A percentile compares a stretch with the other conserved stretches of the same genome.
phyloP scores from a whole-genome alignment of 2,329 filamentous ascomycete genomes.

The Lachnellula arida region DNA sequence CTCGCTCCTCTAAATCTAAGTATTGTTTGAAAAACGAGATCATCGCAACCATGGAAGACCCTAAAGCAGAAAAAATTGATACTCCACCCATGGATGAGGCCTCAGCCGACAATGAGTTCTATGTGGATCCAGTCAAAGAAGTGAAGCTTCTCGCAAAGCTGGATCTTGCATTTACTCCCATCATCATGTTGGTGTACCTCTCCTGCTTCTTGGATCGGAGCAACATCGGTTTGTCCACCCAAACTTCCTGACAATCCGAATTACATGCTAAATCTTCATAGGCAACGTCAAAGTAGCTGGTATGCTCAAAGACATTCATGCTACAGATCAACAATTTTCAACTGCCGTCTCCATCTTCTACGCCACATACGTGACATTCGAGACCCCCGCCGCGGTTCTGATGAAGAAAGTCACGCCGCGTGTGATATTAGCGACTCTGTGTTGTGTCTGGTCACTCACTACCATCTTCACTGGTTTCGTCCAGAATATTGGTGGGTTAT shows the following conservation, averaged over 20 bases:
- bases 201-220: conserved; percentile 50
- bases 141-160: conserved; percentile 43
- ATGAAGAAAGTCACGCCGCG: conserved; percentile 44
- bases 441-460: conserved; percentile 40
- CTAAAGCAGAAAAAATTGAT: background rate
- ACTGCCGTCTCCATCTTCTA: conserved; percentile 45
- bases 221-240: conserved; percentile 37
- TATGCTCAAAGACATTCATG: conserved; percentile 16
- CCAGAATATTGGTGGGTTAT: conserved; percentile 37
- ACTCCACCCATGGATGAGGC: background rate
- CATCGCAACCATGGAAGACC: background rate
- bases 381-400: conserved; percentile 42
- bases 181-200: conserved; percentile 53
- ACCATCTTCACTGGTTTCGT: conserved; percentile 45
- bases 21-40: background rate
- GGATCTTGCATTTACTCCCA: conserved; percentile 43
- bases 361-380: conserved; percentile 46
- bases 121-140: conserved; percentile 42
- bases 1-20: no score
- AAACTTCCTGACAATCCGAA: background rate
- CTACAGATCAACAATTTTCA: conserved; percentile 14
- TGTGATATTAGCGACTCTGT: conserved; percentile 33
- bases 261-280: conserved; percentile 35
- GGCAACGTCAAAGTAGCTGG: conserved; percentile 31
- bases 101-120: background rate